Base-by-base conservation (phyloP, 1,284 basidiomycete species). In the Cryptococcus sp. region DNA sequence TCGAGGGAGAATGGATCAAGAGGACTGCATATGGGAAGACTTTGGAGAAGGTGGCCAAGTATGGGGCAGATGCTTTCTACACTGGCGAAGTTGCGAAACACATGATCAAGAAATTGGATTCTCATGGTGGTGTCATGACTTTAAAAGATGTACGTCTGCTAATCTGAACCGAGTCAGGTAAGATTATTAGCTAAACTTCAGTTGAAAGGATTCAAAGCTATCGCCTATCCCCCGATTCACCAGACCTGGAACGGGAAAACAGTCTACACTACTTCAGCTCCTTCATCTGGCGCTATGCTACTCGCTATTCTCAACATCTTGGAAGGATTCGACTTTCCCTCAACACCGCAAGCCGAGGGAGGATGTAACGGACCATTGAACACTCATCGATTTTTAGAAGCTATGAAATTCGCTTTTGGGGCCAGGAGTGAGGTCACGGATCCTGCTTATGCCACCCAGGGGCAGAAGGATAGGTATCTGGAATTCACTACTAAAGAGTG, bases 211-310 rank as follows among this genome's bases (percentile, higher is more conserved):
- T 98, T 93, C 74, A 69, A 77, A 25, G 84, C 87, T 22, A 81
- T 82, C 47, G 82, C 90, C n/a, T 76, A 81, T 50, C 83, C 78
- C 31, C 88, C 94, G 4, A 76, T 96, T 39, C 70, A 84, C 63
- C 87, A 88, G 4, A 83, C 80, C 0, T 98, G 89, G 73, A 79
- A 79, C 23, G 84, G 84, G 41, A 82, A 83, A 62, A 88, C 82
- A 53, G 79, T 98, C 22, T 96, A 90, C 74, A 91, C 89, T 0
- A 83, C 87, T 0, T 82, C 83, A 63, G 85, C 88, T 10, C 93
- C 92, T 5, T 85, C 87, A 3, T 88, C 68, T 43, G 70, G 75
- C 28, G 62, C 67, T 9, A 61, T 73, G 50, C 52, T 74, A 51
- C 59, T 76, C 16, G 72, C 68, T 45, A 60, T 76, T 47, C 61